Evolutionary conservation across 805 yeast species (phyloP).

Genomic region (Saturnispora sekii): DNA sequence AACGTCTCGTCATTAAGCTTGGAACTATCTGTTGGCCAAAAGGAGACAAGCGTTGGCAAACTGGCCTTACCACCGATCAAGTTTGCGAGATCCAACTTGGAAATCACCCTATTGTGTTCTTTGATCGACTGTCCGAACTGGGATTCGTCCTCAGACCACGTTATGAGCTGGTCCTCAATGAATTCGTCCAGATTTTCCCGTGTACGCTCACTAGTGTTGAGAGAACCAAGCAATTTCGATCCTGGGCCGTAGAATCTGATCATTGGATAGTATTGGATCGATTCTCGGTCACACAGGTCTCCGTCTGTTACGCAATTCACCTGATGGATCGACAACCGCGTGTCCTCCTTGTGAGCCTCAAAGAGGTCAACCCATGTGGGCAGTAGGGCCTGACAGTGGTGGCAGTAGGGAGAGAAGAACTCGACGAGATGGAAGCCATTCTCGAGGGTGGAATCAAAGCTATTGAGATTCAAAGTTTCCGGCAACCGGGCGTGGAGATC

Average conservation of each 20-base stretch:
- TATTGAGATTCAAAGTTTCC: slow-evolving; percentile 35
- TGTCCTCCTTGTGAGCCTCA: slow-evolving; percentile 33
- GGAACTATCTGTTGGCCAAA: slow-evolving; percentile 51
- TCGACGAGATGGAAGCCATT: slow-evolving; percentile 68
- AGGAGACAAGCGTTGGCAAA: slow-evolving; percentile 48
- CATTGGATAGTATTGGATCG: slow-evolving; percentile 58
- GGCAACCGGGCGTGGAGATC: slow-evolving; percentile 31
- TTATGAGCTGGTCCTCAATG: slow-evolving; percentile 39
- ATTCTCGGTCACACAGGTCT: slow-evolving; percentile 68
- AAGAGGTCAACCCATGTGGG: slow-evolving; percentile 77
- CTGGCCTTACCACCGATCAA: slow-evolving; percentile 40
- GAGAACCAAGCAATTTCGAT: slow-evolving; percentile 33
- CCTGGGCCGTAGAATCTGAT: slow-evolving; percentile 59
- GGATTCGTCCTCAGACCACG: slow-evolving; percentile 33
- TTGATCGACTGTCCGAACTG: slow-evolving; percentile 31
- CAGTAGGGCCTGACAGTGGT: slow-evolving; percentile 68
- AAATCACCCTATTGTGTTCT: slow-evolving; percentile 7
- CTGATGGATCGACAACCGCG: slow-evolving; percentile 37
- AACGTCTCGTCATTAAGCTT: slow-evolving; percentile 28
- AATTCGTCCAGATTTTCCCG: slow-evolving; percentile 42
- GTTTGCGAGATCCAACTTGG: slow-evolving; percentile 32
- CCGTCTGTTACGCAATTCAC: slow-evolving; percentile 84
- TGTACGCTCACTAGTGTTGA: slow-evolving; percentile 33
- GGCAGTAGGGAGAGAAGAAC: slow-evolving; percentile 84
- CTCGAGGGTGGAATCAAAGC: slow-evolving; percentile 40